Conservation (phyloP, 2,329 filamentous ascomycete species). For the Cladosporium sp. region DNA sequence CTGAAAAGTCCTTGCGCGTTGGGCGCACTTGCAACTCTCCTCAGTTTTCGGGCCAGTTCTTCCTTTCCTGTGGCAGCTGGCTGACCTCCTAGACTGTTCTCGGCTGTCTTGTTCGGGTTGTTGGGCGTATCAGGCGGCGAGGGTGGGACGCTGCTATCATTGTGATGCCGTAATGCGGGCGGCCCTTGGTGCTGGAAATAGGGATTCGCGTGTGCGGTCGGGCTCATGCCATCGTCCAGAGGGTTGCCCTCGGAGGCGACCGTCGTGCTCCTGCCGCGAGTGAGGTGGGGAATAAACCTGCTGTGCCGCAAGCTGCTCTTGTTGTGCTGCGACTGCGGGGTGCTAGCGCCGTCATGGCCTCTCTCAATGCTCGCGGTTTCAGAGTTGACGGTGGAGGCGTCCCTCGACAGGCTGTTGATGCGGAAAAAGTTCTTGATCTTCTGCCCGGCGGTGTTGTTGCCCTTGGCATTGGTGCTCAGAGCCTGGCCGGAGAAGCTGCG, state of each 20-base stretch:
- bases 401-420: conserved; percentile 52
- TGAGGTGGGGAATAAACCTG: conserved; percentile 81
- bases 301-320: conserved; percentile 70
- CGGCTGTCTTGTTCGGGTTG: conserved; percentile 60
- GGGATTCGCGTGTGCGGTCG: conserved; percentile 90
- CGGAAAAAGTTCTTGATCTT: conserved; percentile 68
- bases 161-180: conserved; percentile 88
- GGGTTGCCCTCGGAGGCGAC: conserved; percentile 90
- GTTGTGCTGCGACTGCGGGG: conserved; percentile 52
- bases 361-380: conserved; percentile 29
- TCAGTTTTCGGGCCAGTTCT: conserved; percentile 85
- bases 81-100: conserved; percentile 51
- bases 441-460: conserved; percentile 51
- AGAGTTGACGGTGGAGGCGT: conserved; percentile 33
- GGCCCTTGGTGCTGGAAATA: conserved; percentile 97
- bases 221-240: conserved; percentile 82
- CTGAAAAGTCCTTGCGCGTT: conserved; percentile 91
- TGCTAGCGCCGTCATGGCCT: conserved; percentile 37
- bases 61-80: conserved; percentile 80
- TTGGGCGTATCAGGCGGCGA: conserved; percentile 88
- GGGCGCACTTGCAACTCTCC: conserved; percentile 90
- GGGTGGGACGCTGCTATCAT: conserved; percentile 86
- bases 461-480: conserved; percentile 42
- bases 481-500: conserved; percentile 46
- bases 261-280: conserved; percentile 82